Evolutionary conservation across 169 alveolate genomes (phyloP), one percentile per base, ranked within the genome.

Genomic region (Fabrea salina): DNA sequence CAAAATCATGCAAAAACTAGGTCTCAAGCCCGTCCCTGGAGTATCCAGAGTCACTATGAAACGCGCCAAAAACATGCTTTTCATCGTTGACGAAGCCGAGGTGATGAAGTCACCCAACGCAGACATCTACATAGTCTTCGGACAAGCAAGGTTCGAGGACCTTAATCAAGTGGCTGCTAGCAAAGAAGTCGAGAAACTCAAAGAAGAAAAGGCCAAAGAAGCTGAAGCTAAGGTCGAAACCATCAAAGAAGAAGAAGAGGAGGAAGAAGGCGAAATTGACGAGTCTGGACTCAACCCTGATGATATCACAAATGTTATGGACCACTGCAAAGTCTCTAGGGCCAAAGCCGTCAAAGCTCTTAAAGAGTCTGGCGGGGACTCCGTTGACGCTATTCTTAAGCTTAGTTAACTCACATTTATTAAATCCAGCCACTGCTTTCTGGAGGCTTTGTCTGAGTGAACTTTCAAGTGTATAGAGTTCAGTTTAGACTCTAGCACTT

Each of bases 91-190:
- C 74, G 92, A 92, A 85, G 99, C 99, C 6, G 99, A 97, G 53
- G 99, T 97, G 35, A 91, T 90, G 92, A 94, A 96, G 93, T 86
- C 96, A 64, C 94, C 96, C 22, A 87, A 92, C 59, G 91, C 96
- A 50, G 99, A 96, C 49, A 94, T 98, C 41, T 97, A 95, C 85
- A 96, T 97, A 70, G 91, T 97, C 68, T 95, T 97, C 91, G 99
- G 99, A 41, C 99, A 96, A 84, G 99, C 98, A 50, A 95, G 95
- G 90, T 89, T 96, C 25, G 98, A 96, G 72, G 99, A 96, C 82
- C 87, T 96, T 72, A 88, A 86, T 51, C 82, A 77, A 54, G 86
- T 81, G 81, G 57, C 82, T 41, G 95, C 91, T 35, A 59, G 82
- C 51, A 84, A 75, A 51, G 95, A 92, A 54, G 93, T 93, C 51